Evolutionary conservation across 2,329 filamentous ascomycete species (phyloP), one percentile per base, ranked within the genome.

Genomic region (Cytospora piceicola): DNA sequence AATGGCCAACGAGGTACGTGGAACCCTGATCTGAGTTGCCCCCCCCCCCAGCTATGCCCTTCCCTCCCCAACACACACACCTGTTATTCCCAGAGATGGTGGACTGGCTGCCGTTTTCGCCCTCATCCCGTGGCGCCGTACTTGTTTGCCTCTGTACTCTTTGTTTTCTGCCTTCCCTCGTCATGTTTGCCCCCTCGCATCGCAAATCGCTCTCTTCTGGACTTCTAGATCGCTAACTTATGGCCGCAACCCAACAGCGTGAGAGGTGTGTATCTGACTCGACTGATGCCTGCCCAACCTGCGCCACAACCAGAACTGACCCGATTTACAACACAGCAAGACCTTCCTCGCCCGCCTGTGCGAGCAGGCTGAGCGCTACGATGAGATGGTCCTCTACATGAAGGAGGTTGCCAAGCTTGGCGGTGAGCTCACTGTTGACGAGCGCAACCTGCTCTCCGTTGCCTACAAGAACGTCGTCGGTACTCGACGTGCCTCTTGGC

Each of bases 321-420:
- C 66, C 39, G 29, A 30, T 58, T 5, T 65, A 46, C 61, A 73
- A 79, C 80, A 79, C 80, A 97, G 93, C 91, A 98, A 98, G 90
- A 98, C 95, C 79, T 98, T 98, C 88, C 93, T 98, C 82, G 95
- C 95, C 82, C 90, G 95, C 85, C 93, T 99, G 80, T 98, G 95
- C 88, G 95, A 98, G 92, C 95, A 99, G 90, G 95, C 95, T 80
- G 95, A 98, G 88, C 94, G 94, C 80, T 99, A 99, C 85, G 94
- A 99, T 94, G 95, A 98, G 85, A 98, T 98, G 94, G 94, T 98
- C 75, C 93, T 90, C 79, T 97, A 94, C 86, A 98, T 98, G 95
- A 98, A 98, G 92, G 93, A 97, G 90, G 94, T 98, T 77, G 94
- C 94, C 82, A 96, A 97, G 85, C 80, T 90, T 74, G 87, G 85